Evolutionary conservation across 1,284 basidiomycete species (phyloP).

Genomic region (Pterulicium gracile): DNA sequence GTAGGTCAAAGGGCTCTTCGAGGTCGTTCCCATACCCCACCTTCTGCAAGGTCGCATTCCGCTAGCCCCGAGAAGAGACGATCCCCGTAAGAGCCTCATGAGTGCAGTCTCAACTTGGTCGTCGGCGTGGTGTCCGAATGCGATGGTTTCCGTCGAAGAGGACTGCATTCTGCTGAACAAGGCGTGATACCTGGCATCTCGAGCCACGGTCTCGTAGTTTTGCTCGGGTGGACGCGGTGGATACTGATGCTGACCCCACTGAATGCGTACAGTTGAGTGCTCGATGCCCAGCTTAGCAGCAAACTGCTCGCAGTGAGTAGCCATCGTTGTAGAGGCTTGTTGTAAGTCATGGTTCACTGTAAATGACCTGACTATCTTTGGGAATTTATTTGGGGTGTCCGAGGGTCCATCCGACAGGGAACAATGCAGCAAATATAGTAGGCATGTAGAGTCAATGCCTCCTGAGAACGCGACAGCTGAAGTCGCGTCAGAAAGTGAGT

Average conservation of each 20-base stretch:
- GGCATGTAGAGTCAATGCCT: slow-evolving; percentile 68
- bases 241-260: slow-evolving; percentile 44
- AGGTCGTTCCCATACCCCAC: slow-evolving; percentile 62
- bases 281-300: slow-evolving; percentile 34
- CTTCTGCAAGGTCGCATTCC: slow-evolving; percentile 56
- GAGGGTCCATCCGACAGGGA: slow-evolving; percentile 19
- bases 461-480: slow-evolving; percentile 68
- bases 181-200: slow-evolving; percentile 44
- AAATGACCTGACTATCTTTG: slow-evolving; percentile 38
- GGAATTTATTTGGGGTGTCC: slow-evolving; percentile 8
- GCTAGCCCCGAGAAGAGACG: slow-evolving; percentile 39
- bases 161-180: slow-evolving; percentile 40
- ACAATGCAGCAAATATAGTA: slow-evolving; percentile 52
- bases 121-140: slow-evolving; percentile 66
- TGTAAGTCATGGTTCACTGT: slow-evolving; percentile 63
- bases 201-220: slow-evolving; percentile 43
- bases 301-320: slow-evolving; percentile 28
- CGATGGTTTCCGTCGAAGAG: slow-evolving; percentile 30
- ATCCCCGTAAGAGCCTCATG: slow-evolving; percentile 52
- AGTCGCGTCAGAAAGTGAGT: slow-evolving; percentile 2
- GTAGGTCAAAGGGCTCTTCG: slow-evolving; percentile 23
- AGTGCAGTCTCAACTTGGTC: slow-evolving; percentile 73
- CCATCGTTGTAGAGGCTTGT: slow-evolving; percentile 41
- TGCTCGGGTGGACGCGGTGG: slow-evolving; percentile 26
- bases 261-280: slow-evolving; percentile 35